A percentile compares a stretch with the other conserved stretches of the same genome.
Evolutionary conservation across 305 asterid species (phyloP).

Genomic region (Fraxinus angustifolia): DNA sequence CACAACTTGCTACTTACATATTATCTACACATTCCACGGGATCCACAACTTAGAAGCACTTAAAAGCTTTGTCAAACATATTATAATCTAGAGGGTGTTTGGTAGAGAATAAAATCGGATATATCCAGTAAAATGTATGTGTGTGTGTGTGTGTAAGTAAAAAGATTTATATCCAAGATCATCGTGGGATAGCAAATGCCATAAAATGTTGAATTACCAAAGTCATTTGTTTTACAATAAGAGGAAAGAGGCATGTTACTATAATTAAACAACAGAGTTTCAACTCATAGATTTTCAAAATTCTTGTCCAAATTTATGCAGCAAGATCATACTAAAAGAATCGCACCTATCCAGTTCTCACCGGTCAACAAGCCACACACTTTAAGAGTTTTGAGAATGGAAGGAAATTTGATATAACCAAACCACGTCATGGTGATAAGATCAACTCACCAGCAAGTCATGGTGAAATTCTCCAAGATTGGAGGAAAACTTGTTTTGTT

Average conservation of each 20-base stretch:
- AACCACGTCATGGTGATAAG: background rate
- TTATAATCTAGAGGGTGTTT: background rate
- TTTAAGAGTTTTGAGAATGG: background rate
- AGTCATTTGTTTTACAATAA: background rate
- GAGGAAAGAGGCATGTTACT: background rate
- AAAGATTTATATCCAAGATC: background rate
- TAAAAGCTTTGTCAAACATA: background rate
- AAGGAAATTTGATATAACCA: background rate
- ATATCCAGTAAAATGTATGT: background rate
- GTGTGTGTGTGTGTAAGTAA: background rate
- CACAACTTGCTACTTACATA: background rate
- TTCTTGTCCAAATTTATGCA: background rate
- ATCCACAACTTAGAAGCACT: background rate
- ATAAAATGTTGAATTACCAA: background rate
- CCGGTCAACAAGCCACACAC: background rate
- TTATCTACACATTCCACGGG: background rate
- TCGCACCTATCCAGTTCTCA: background rate
- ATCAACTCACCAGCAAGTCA: background rate
- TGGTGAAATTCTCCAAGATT: background rate
- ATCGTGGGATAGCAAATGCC: background rate
- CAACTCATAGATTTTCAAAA: background rate
- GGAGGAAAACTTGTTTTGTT: background rate
- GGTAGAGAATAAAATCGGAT: too few relatives aligned
- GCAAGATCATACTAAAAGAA: background rate
- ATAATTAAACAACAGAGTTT: background rate